A percentile compares a stretch with the other conserved stretches of the same genome.
Conservation (phyloP, 495 filamentous ascomycete genomes). For the Xylaria cubensis region DNA sequence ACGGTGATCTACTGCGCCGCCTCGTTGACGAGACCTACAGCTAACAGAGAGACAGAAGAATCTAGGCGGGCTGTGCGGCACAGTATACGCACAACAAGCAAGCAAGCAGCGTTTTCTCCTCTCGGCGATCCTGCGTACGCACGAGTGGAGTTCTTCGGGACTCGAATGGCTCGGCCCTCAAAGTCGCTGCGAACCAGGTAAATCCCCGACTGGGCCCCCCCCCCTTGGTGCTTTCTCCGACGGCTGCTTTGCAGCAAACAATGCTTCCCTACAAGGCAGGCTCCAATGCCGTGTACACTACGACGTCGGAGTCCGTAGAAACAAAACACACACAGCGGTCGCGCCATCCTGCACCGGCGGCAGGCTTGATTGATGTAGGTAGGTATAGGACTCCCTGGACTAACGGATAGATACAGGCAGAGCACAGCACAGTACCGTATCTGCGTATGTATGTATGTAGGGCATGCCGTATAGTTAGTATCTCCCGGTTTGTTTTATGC, state of each 20-base stretch:
- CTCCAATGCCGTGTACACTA: conserved; percentile 1
- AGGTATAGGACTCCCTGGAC: background rate
- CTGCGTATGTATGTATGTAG: background rate
- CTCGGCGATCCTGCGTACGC: conserved; percentile 13
- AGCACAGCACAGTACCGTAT: background rate
- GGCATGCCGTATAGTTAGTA: background rate
- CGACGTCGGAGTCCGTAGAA: conserved; percentile 19
- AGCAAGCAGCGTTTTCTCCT: background rate
- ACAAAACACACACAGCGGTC: background rate
- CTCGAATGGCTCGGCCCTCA: conserved; percentile 12
- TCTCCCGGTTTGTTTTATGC: background rate
- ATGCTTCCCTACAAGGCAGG: background rate
- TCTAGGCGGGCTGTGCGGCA: conserved; percentile 5
- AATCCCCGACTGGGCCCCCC: conserved; percentile 3
- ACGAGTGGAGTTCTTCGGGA: conserved; percentile 6
- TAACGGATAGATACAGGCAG: background rate
- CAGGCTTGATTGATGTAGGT: background rate
- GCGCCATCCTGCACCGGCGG: conserved; percentile 11
- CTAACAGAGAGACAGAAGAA: background rate
- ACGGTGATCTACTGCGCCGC: conserved; percentile 7
- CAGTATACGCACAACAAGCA: background rate
- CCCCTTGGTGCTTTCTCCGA: background rate
- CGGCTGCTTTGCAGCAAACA: conserved; percentile 16
- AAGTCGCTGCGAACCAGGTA: background rate
- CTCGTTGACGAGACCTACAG: conserved; percentile 17